Percentiles rank a stretch among this genome's conserved stretches.
Evolutionary conservation across 371 early-diverging fungal genomes (phyloP).

Genomic region (Apophysomyces sp.): DNA sequence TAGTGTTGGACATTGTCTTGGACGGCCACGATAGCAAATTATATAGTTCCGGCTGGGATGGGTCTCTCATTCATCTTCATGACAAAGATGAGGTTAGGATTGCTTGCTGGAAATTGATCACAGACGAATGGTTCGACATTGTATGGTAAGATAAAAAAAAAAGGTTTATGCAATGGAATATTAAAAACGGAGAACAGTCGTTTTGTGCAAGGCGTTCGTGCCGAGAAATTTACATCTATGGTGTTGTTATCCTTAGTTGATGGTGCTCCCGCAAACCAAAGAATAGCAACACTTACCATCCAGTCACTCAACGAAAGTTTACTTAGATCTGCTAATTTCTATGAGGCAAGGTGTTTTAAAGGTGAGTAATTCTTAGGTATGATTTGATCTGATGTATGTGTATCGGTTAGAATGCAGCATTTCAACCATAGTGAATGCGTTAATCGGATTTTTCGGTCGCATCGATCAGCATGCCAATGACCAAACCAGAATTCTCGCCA

Average conservation of each 20-base stretch:
- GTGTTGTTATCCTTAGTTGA: constrained; percentile 18
- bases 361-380: constrained; percentile 23
- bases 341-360: constrained; percentile 52
- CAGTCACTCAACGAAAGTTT: constrained; percentile 32
- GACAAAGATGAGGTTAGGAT: constrained; percentile 29
- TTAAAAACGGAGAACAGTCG: constrained; percentile 15
- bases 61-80: constrained; percentile 29
- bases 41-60: constrained; percentile 37
- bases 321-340: constrained; percentile 56
- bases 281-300: constrained; percentile 17
- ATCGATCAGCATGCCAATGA: constrained; percentile 14
- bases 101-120: constrained; percentile 55
- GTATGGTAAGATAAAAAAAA: constrained; percentile 26
- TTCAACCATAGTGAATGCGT: constrained; percentile 9
- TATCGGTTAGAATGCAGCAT: constrained; percentile 19
- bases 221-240: constrained; percentile 13
- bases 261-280: background rate
- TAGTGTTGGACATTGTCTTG: constrained; percentile 24
- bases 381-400: background rate
- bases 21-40: background rate
- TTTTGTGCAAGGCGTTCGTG: constrained; percentile 19
- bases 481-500: constrained; percentile 3
- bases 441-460: constrained; percentile 15
- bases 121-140: constrained; percentile 59
- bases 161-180: background rate